These are phyloP conservation scores for Discostella pseudostelligera DNA, from an alignment of 108 stramenopile species.

Conservation along the genomic window DNA sequence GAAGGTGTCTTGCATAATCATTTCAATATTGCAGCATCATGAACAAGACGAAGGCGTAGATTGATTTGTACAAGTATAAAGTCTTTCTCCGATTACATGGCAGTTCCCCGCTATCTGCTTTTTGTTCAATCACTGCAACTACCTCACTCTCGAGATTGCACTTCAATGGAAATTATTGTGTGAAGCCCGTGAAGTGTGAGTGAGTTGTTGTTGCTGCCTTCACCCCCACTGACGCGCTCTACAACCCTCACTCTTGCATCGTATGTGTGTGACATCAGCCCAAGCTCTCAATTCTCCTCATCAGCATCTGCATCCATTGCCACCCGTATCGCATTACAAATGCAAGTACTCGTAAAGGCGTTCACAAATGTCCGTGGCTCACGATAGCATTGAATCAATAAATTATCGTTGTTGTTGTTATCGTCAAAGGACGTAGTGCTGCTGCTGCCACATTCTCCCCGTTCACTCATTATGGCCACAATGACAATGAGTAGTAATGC, in stretches of 20 bases:
- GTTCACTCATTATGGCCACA: slow-evolving; percentile 66
- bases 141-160: too few relatives aligned
- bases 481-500: slow-evolving; percentile 73
- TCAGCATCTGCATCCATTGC: neutral
- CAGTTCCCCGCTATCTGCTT: too few relatives aligned
- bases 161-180: too few relatives aligned
- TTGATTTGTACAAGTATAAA: neutral
- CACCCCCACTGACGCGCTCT: too few relatives aligned
- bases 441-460: slow-evolving; percentile 54
- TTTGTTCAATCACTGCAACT: too few relatives aligned
- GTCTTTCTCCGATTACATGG: too few relatives aligned
- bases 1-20: slow-evolving; percentile 38
- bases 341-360: slow-evolving; percentile 84
- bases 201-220: too few relatives aligned
- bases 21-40: slow-evolving; percentile 37
- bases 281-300: neutral
- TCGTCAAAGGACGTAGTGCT: too few relatives aligned
- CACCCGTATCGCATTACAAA: slow-evolving; percentile 72
- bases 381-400: slow-evolving; percentile 53
- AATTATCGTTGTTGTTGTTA: too few relatives aligned
- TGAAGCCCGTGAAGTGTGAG: too few relatives aligned
- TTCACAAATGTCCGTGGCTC: slow-evolving; percentile 79
- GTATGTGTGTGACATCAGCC: too few relatives aligned
- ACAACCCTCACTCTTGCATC: too few relatives aligned
- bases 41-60: neutral